Evolutionary conservation across 1,284 basidiomycete genomes (phyloP).

Genomic region (Ustilago cynodontis): DNA sequence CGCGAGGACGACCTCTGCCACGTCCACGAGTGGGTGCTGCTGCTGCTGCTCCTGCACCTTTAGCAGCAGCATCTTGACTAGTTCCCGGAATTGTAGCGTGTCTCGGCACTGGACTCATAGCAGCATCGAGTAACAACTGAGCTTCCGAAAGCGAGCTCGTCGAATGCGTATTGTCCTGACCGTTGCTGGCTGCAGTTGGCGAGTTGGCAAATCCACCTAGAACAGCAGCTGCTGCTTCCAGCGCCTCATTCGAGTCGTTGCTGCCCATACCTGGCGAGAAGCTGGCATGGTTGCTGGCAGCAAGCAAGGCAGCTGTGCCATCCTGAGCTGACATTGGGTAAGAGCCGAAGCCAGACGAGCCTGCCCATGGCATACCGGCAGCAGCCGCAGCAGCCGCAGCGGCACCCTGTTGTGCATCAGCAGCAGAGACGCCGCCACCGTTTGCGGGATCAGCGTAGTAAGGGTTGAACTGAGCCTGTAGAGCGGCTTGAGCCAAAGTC

Average conservation of each 20-base stretch:
- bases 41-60: slow-evolving; percentile 7
- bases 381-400: slow-evolving; percentile 13
- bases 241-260: slow-evolving; percentile 55
- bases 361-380: slow-evolving; percentile 31
- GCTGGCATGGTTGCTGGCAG: slow-evolving; percentile 48
- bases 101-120: slow-evolving; percentile 51
- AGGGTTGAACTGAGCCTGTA: slow-evolving; percentile 55
- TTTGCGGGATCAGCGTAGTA: slow-evolving; percentile 48
- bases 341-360: slow-evolving; percentile 25
- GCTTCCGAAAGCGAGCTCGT: slow-evolving; percentile 49
- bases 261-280: slow-evolving; percentile 49
- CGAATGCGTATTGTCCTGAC: slow-evolving; percentile 22
- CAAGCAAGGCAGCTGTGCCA: slow-evolving; percentile 46
- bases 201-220: slow-evolving; percentile 52
- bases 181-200: slow-evolving; percentile 12
- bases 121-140: slow-evolving; percentile 51
- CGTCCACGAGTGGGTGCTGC: slow-evolving; percentile 17
- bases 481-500: slow-evolving; percentile 58
- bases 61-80: not conserved
- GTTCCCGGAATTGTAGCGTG: slow-evolving; percentile 41
- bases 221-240: slow-evolving; percentile 53
- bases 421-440: slow-evolving; percentile 8
- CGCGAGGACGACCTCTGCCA: slow-evolving; percentile 46
- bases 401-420: slow-evolving; percentile 16
- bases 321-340: slow-evolving; percentile 50